Base-by-base conservation (phyloP, 2,329 filamentous ascomycete genomes). In the Catunica adiposa region DNA sequence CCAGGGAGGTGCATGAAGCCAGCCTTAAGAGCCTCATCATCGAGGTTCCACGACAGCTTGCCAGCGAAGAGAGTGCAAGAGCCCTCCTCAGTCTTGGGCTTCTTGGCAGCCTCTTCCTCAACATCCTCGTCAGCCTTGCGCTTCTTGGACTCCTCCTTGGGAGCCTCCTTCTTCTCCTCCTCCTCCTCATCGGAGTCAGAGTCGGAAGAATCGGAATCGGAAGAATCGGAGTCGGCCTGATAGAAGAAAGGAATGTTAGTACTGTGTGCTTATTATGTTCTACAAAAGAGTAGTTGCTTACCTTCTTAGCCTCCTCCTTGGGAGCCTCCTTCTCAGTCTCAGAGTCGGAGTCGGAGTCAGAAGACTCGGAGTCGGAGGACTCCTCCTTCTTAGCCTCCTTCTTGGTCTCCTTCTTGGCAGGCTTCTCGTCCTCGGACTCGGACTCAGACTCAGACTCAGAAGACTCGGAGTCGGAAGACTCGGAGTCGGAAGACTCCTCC, bases 41-140 rank as follows among this genome's bases (percentile, higher is more conserved):
- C 86, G 54, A 95, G 75, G 66, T 83, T 86, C 89, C 89, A 96
- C 70, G 86, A 88, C 61, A 96, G 76, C 74, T 88, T 90, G 63
- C 89, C 89, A 61, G 89, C 81, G 69, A 94, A 96, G 55, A 96
- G 81, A 38, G 65, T 63, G 37, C 67, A 60, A 53, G 66, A 68
- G 48, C 68, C 66, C 44, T 66, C 69, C 56, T 81, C 77, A 37
- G 74, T 76, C 76, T 84, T 85, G 66, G 72, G 60, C 75, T 85
- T 86, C 78, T 86, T 87, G 59, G 75, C 66, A 15, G 72, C 70
- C 37, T 76, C 69, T 54, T 71, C 68, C 57, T 73, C 71, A 55
- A 70, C 67, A 15, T 56, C 54, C 48, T 76, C 72, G 61, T 75
- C 73, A 56, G 68, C 69, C 69, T 74, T 70, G 62, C 68, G 70